These are phyloP conservation scores for Sporothrix curviconia DNA, from an alignment of 2,329 filamentous ascomycete species.

Conservation along the genomic window DNA sequence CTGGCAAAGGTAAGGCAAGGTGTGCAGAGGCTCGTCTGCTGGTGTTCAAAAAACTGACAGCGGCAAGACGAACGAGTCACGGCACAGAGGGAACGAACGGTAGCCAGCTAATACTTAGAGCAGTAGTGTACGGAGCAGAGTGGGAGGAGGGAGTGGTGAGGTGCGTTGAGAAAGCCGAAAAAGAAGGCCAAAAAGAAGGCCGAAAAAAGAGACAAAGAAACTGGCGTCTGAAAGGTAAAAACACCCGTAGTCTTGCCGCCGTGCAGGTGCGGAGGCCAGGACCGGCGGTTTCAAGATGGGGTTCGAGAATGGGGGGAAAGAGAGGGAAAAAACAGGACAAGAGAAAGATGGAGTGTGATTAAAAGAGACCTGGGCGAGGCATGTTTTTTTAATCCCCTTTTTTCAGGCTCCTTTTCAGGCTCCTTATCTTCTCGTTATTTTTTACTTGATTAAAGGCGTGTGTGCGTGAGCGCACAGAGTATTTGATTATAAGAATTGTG, in stretches of 20 bases:
- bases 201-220: background rate
- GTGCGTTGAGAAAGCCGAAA: background rate
- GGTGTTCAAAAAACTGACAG: conserved; percentile 3
- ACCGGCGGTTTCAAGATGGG: background rate
- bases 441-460: too few species aligned
- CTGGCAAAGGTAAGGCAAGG: background rate
- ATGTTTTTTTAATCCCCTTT: too few species aligned
- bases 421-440: too few species aligned
- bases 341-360: background rate
- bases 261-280: background rate
- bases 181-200: background rate
- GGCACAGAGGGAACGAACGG: too few species aligned
- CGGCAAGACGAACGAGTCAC: background rate
- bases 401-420: too few species aligned
- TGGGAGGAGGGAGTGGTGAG: background rate
- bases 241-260: background rate
- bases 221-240: background rate
- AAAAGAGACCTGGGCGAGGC: too few species aligned
- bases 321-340: background rate
- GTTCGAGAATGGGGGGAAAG: background rate
- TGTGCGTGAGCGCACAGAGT: too few species aligned
- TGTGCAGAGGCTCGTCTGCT: background rate
- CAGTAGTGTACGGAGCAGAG: background rate
- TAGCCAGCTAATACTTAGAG: background rate
- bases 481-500: too few species aligned